These are phyloP conservation scores for Cephaloascus fragrans DNA, from an alignment of 805 yeast genomes.

Conservation along the genomic window DNA sequence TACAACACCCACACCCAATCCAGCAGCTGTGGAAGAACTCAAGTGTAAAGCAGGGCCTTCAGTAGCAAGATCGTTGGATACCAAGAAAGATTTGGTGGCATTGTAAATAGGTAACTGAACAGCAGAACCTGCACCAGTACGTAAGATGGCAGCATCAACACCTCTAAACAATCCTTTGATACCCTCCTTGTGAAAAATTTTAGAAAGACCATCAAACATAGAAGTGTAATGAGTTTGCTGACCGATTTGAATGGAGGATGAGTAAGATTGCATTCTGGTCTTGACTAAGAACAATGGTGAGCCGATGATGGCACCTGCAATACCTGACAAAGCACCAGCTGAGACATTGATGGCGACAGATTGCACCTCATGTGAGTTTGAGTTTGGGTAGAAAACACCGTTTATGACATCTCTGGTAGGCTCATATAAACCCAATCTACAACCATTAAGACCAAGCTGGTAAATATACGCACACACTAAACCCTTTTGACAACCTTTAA, in stretches of 20 bases:
- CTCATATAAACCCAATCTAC: constrained; percentile 90
- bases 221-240: constrained; percentile 84
- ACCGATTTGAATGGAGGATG: constrained; percentile 62
- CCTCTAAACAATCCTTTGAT: constrained; percentile 77
- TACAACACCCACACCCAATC: constrained; percentile 85
- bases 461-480: constrained; percentile 81
- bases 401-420: constrained; percentile 65
- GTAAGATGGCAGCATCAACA: constrained; percentile 84
- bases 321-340: constrained; percentile 79
- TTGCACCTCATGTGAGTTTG: constrained; percentile 17
- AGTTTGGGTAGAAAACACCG: constrained; percentile 37
- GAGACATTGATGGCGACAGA: constrained; percentile 50
- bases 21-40: constrained; percentile 66
- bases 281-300: constrained; percentile 89
- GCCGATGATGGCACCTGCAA: constrained; percentile 81
- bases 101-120: constrained; percentile 91
- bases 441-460: constrained; percentile 88
- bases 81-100: constrained; percentile 56
- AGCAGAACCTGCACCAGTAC: constrained; percentile 94
- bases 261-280: constrained; percentile 94
- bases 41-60: constrained; percentile 69
- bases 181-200: constrained; percentile 62
- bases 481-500: constrained; percentile 85
- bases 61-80: constrained; percentile 37
- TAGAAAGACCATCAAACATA: constrained; percentile 55